Evolutionary conservation across 2,329 filamentous ascomycete genomes (phyloP), one percentile per base, ranked within the genome.

Genomic region (Raffaelea arxii): DNA sequence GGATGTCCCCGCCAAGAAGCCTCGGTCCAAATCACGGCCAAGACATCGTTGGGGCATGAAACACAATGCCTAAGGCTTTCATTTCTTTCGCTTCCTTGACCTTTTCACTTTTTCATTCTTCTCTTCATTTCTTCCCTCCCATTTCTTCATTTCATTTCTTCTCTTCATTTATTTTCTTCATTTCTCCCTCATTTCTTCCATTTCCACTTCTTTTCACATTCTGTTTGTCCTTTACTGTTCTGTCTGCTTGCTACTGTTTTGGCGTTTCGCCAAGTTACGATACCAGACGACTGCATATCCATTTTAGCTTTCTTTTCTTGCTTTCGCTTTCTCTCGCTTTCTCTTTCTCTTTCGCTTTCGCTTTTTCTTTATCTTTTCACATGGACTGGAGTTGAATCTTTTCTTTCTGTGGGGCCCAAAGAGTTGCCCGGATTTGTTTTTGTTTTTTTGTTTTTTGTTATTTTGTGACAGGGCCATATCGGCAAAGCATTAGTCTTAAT

Each of bases 21-120:
- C 71, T 36, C 77, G 84, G 50, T 86, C 84, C 65, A 91, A 90
- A 66, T 88, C 84, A 24, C 80, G 82, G 52, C 80, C 83, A 42
- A 74, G 86, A 55, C 79, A 50, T 51, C 82, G 91, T 56, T 91
- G 91, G 63, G 75, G 81, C 49, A 56, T 56, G 40, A 62, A 59
- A 45, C 49, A 54, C 23, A 43, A 38, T 47, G 9, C 21, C 25
- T 14, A n/a, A 9, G 16, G 16, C 37, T 25, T 47, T 40, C 25
- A 46, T 35, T 47, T 18, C 36, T n/a, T 6, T 24, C 30, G 14
- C 30, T 44, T 27, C 46, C 36, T 14, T 27, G 21, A 25, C 36
- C 16, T 23, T 45, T 40, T 39, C 41, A n/a, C n/a, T 43, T 25
- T 3, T 43, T 38, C 42, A 44, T 38, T 38, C 38, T 45, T 24